phyloP scores from a whole-genome alignment of 1,284 basidiomycete genomes.

The Puccinia novopanici region DNA sequence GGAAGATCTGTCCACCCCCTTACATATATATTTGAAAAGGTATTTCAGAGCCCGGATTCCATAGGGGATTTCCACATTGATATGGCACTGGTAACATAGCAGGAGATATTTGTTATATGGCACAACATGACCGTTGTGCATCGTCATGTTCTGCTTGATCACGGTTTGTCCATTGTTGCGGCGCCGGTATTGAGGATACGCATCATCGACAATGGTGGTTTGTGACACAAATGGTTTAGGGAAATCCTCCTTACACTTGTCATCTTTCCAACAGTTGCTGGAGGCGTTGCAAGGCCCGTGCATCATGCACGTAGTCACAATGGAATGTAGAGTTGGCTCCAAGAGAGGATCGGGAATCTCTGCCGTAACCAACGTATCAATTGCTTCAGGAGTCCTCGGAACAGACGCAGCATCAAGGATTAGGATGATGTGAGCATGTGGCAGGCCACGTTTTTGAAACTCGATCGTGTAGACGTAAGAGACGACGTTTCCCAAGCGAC shows the following conservation, averaged over 20 bases:
- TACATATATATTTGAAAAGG: too few relatives aligned
- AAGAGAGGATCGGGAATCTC: not conserved
- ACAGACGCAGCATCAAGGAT: not conserved
- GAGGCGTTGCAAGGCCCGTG: conserved; percentile 57
- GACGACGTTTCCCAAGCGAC: not conserved
- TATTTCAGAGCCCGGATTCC: too few relatives aligned
- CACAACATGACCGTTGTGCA: conserved; percentile 59
- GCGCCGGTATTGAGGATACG: conserved; percentile 55
- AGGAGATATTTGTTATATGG: too few relatives aligned
- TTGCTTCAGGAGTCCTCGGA: not conserved
- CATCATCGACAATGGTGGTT: conserved; percentile 60
- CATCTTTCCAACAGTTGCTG: conserved; percentile 1
- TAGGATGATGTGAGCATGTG: conserved; percentile 61
- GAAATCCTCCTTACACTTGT: conserved; percentile 61
- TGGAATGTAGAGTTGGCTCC: not conserved
- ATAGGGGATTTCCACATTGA: too few relatives aligned
- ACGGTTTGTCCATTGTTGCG: not conserved
- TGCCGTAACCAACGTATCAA: conserved; percentile 11
- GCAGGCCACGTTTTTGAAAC: conserved; percentile 61
- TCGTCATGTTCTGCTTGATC: not conserved
- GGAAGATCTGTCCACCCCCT: too few relatives aligned
- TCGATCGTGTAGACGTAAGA: conserved; percentile 58
- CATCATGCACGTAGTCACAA: conserved; percentile 3
- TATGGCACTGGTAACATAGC: too few relatives aligned
- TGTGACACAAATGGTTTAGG: conserved; percentile 60